These are phyloP conservation scores for Russula emetica DNA, from an alignment of 768 basidiomycete genomes.

Conservation along the genomic window DNA sequence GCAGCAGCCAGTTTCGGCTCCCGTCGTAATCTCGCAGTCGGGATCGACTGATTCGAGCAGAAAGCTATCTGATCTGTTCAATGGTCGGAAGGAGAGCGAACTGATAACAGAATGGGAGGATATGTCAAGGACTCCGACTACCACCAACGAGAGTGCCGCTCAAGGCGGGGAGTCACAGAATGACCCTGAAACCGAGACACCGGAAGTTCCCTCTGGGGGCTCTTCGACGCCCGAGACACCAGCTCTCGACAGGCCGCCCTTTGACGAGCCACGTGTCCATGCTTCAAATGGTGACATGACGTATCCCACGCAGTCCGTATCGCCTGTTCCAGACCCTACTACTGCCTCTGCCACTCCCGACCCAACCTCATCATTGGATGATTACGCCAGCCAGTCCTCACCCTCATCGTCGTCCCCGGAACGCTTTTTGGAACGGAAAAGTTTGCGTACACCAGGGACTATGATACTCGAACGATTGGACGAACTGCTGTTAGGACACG, in stretches of 20 bases:
- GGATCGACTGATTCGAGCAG: constrained; percentile 44
- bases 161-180: constrained; percentile 32
- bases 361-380: constrained; percentile 71
- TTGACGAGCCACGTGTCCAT: constrained; percentile 6
- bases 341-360: constrained; percentile 67
- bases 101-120: constrained; percentile 65
- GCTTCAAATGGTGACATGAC: constrained; percentile 31
- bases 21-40: constrained; percentile 34
- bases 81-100: constrained; percentile 52
- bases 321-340: constrained; percentile 48
- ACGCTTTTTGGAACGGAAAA: constrained; percentile 46
- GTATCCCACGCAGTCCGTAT: constrained; percentile 34
- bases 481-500: constrained; percentile 55
- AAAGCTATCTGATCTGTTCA: constrained; percentile 65
- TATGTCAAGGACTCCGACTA: constrained; percentile 48
- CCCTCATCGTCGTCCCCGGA: constrained; percentile 71
- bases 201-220: constrained; percentile 9
- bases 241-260: constrained; percentile 9
- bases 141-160: constrained; percentile 38
- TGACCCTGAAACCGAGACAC: constrained; percentile 28
- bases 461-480: constrained; percentile 66
- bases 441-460: constrained; percentile 42
- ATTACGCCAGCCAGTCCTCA: constrained; percentile 63
- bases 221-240: constrained; percentile 21
- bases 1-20: constrained; percentile 31